These are phyloP conservation scores for Suillus subalutaceus DNA, from an alignment of 768 basidiomycete genomes.

Conservation along the genomic window DNA sequence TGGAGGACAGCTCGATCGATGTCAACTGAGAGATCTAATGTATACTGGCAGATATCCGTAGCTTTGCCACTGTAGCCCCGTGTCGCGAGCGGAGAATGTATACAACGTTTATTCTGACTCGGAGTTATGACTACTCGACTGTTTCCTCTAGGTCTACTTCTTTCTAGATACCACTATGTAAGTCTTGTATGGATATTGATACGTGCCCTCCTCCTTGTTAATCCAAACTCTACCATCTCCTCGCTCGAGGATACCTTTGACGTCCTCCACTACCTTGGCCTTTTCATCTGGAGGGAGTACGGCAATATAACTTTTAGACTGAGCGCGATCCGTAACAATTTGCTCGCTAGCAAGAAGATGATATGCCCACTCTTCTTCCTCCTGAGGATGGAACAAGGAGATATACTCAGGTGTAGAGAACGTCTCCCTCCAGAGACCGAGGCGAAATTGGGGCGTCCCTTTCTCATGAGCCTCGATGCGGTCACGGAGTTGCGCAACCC, in stretches of 20 bases:
- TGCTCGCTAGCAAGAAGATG: conserved; percentile 54
- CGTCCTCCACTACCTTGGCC: conserved; percentile 48
- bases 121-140: background rate
- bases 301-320: conserved; percentile 86
- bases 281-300: conserved; percentile 62
- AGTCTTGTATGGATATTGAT: conserved; percentile 81
- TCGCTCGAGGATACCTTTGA: conserved; percentile 56
- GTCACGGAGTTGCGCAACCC: conserved; percentile 76
- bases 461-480: conserved; percentile 67
- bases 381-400: conserved; percentile 57
- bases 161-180: conserved; percentile 54
- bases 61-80: background rate
- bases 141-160: conserved; percentile 33
- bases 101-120: background rate
- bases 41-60: background rate
- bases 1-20: conserved; percentile 10
- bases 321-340: conserved; percentile 63
- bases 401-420: conserved; percentile 69
- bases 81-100: background rate
- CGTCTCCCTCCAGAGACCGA: conserved; percentile 69
- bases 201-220: conserved; percentile 69
- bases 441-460: conserved; percentile 83
- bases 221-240: conserved; percentile 76
- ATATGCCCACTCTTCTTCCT: conserved; percentile 60
- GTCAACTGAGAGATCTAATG: background rate